phyloP scores from a whole-genome alignment of 1,284 basidiomycete species.

The Chalciporus piperatoides region DNA sequence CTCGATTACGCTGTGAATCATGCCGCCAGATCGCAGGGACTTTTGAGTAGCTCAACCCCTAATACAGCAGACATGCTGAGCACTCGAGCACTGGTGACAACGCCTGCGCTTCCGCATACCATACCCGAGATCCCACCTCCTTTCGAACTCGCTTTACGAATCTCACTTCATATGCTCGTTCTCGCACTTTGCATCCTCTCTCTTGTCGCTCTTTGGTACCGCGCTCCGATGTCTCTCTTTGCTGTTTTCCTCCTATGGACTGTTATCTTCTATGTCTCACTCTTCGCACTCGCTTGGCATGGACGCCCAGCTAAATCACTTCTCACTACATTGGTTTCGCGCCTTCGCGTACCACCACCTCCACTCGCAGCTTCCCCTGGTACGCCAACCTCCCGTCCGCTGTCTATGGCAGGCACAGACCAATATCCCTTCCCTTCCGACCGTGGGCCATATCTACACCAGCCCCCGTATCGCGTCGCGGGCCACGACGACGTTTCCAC shows the following conservation, averaged over 20 bases:
- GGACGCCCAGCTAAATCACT: constrained; percentile 56
- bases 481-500: constrained; percentile 44
- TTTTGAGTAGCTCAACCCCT: constrained; percentile 44
- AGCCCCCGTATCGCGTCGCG: constrained; percentile 53
- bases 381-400: constrained; percentile 34
- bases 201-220: constrained; percentile 55
- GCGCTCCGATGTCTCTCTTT: constrained; percentile 54
- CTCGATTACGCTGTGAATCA: constrained; percentile 51
- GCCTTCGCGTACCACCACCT: constrained; percentile 38
- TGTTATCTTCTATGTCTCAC: constrained; percentile 49
- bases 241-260: constrained; percentile 62
- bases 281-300: constrained; percentile 54
- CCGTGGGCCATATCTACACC: constrained; percentile 57
- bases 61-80: constrained; percentile 50
- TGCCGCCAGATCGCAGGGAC: constrained; percentile 45
- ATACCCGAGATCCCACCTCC: constrained; percentile 40
- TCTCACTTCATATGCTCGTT: constrained; percentile 55
- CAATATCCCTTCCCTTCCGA: constrained; percentile 47
- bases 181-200: constrained; percentile 55
- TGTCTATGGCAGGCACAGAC: constrained; percentile 41
- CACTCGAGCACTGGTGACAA: constrained; percentile 39
- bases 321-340: constrained; percentile 47
- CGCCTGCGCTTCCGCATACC: constrained; percentile 26
- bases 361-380: constrained; percentile 25
- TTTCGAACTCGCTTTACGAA: constrained; percentile 43